These are phyloP conservation scores for Sclerotinia minor DNA, from an alignment of 2,329 filamentous ascomycete genomes.

Conservation along the genomic window DNA sequence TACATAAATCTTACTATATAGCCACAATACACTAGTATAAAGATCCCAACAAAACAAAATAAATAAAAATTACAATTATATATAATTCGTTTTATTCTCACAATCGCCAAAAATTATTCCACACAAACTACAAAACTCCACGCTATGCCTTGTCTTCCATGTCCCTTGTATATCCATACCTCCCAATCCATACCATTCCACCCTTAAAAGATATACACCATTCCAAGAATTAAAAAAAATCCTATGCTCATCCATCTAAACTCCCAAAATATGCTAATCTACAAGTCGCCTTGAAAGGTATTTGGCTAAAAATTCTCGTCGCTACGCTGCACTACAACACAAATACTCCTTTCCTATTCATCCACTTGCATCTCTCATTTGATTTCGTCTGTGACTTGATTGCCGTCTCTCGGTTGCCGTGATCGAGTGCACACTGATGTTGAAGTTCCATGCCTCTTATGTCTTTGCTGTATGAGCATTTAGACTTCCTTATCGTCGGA, in stretches of 20 bases:
- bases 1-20: too few species aligned
- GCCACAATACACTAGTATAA: too few species aligned
- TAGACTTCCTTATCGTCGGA: constrained; percentile 34
- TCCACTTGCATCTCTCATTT: background rate
- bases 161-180: constrained; percentile 8
- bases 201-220: background rate
- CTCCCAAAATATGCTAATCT: constrained; percentile 24
- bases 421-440: background rate
- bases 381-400: background rate
- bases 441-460: background rate
- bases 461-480: background rate
- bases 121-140: background rate
- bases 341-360: background rate
- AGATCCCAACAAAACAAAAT: too few species aligned
- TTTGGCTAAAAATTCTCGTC: constrained; percentile 7
- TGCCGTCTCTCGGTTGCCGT: background rate
- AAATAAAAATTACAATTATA: too few species aligned
- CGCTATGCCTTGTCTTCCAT: constrained; percentile 14
- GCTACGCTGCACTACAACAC: background rate
- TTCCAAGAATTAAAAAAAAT: background rate
- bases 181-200: background rate
- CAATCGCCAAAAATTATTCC: background rate
- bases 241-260: constrained; percentile 22
- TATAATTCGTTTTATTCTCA: background rate
- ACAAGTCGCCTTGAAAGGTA: constrained; percentile 10